Evolutionary conservation across 108 stramenopile genomes (phyloP), one percentile per base, ranked within the genome.

Genomic region (Pseudonitzschia delicatissima): DNA sequence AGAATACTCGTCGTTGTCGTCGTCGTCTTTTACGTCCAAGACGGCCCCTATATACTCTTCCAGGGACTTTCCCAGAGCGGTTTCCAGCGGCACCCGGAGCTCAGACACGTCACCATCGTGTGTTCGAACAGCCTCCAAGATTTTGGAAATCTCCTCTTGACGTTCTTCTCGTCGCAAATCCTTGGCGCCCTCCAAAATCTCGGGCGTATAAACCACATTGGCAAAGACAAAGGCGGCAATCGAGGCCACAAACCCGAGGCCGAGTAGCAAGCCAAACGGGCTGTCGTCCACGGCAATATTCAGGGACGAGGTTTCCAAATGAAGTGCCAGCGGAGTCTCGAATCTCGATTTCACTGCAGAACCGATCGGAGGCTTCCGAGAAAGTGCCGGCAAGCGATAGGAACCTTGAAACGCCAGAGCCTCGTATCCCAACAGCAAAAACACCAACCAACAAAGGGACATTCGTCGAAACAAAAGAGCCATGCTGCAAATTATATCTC

Each of bases 161-260:
- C 69, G 44, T 28, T 35, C 35, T 17, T 45, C 17, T 31, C 44
- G 45, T 35, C 69, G 45, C 4, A 69, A 29, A 31, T 33, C 21
- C 27, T 49, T 17, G 4, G 69, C 58, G 31, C 57, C 57, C 29
- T 69, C 45, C 15, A 69, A 11, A 37, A 69, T 69, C 50, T 69
- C 69, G 6, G 69, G 69, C 5, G 69, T 69, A 26, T 62, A 62
- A 5, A 60, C 69, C 13, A 61, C 0, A 50, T 69, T 69, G n/a
- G 69, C 69, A 50, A 45, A 69, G 5, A 49, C 17, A 62, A 69
- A 73, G 13, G 65, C 45, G 12, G 27, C 66, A 9, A 62, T 32
- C 11, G 72, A 28, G 29, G 40, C 35, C 1, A 7, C 20, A 23
- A 48, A 21, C 20, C n/a, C 21, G n/a, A 48, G 11, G 49, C 57